Base-by-base conservation (phyloP, 768 basidiomycete species). In the Dioszegia crocea region DNA sequence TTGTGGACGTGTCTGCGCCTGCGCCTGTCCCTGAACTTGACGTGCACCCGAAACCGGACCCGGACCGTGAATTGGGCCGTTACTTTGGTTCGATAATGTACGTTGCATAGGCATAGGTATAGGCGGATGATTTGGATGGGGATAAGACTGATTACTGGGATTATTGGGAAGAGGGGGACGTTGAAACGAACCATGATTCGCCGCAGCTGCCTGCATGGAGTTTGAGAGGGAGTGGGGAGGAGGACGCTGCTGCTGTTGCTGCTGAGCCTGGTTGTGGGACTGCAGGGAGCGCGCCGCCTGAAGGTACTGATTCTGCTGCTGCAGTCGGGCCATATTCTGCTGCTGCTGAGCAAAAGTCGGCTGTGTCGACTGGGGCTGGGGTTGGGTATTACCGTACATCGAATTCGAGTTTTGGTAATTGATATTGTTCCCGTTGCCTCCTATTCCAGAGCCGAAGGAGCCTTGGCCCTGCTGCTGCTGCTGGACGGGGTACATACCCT, bases 41-140 rank as follows among this genome's bases (percentile, higher is more conserved):
- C n/a, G n/a, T n/a, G n/a, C n/a, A n/a, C n/a, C n/a, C 17, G 16
- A n/a, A 16, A n/a, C 31, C 19, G 12, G 48, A 3, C 16, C 21
- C 24, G 19, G 27, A 3, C 47, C 47, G 27, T 5, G 6, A 21
- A 8, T n/a, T 12, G 16, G 27, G 33, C 49, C 49, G 23, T 50
- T 53, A 26, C 51, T 53, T 31, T 53, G 51, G 26, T 53, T 53
- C 36, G 51, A 53, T 26, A 39, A 53, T 19, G 51, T 53, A 38
- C 51, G 51, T 53, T 53, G 51, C 51, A 53, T 53, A 53, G 51
- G 51, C 38, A 40, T 38, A 24, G 51, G 47, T 29, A 40, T 38
- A 24, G 51, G 47, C 17, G 27, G 47, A 16, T 17, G 47, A 31
- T 48, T 27, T 30, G 26, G 26, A 17, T 21, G 14, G 17, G 24